These are phyloP conservation scores for Trichophyton simii DNA, from an alignment of 2,329 filamentous ascomycete genomes.

Conservation along the genomic window DNA sequence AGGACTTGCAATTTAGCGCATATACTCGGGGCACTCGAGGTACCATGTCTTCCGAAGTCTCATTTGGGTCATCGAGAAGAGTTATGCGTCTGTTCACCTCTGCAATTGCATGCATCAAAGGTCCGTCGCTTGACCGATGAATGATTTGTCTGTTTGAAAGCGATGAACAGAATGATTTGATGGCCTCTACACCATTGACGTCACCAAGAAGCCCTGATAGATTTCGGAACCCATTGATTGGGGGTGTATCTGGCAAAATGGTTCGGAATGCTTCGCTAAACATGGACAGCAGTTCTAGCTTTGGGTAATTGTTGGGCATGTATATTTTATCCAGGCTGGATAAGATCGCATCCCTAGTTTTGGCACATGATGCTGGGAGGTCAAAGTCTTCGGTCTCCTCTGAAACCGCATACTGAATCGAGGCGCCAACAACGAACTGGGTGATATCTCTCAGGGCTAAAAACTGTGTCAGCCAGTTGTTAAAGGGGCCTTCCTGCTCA, in stretches of 20 bases:
- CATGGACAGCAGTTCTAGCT: constrained; percentile 24
- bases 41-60: constrained; percentile 18
- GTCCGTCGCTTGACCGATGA: constrained; percentile 31
- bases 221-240: constrained; percentile 17
- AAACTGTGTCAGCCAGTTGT: constrained; percentile 30
- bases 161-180: constrained; percentile 25
- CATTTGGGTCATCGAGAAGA: constrained; percentile 25
- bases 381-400: constrained; percentile 24
- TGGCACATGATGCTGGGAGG: constrained; percentile 24
- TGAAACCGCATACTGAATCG: constrained; percentile 28
- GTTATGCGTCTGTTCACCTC: constrained; percentile 26
- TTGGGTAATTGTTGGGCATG: constrained; percentile 24
- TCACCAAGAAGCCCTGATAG: constrained; percentile 19
- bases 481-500: constrained; percentile 19
- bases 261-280: constrained; percentile 28
- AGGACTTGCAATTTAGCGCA: constrained; percentile 26
- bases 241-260: constrained; percentile 29
- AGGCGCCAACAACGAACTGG: constrained; percentile 30
- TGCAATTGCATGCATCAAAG: constrained; percentile 26
- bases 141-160: constrained; percentile 26
- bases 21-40: constrained; percentile 27
- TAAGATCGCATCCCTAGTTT: constrained; percentile 29
- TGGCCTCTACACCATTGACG: constrained; percentile 27
- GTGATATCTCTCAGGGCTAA: constrained; percentile 30
- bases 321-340: constrained; percentile 25